phyloP scores from a whole-genome alignment of 2,329 filamentous ascomycete genomes.

The Nannizzia gypsea region DNA sequence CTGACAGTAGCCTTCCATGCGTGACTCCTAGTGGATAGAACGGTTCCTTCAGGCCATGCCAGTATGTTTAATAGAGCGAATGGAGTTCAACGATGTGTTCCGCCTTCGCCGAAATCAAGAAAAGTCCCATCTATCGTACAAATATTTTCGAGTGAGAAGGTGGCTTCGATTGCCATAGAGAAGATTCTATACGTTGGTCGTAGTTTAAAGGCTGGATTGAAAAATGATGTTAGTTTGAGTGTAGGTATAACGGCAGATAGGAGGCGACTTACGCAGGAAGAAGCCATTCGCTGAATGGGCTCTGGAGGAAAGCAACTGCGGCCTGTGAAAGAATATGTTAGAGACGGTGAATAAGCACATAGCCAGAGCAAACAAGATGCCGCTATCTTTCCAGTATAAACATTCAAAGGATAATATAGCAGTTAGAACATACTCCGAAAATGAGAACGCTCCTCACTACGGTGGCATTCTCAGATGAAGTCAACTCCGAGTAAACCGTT shows the following conservation, averaged over 20 bases:
- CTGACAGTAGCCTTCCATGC: not conserved
- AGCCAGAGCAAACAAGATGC: constrained; percentile 7
- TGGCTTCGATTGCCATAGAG: not conserved
- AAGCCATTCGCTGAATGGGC: constrained; percentile 55
- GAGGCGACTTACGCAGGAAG: constrained; percentile 44
- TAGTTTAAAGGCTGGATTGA: not conserved
- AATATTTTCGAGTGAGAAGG: not conserved
- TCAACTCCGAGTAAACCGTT: constrained; percentile 51
- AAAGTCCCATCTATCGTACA: not conserved
- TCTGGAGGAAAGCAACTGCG: constrained; percentile 55
- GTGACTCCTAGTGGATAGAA: not conserved
- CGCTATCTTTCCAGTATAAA: not conserved
- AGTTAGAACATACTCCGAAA: constrained; percentile 49
- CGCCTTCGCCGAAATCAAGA: not conserved
- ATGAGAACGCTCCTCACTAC: constrained; percentile 56
- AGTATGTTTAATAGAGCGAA: not conserved
- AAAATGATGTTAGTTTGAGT: not conserved
- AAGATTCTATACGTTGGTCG: not conserved
- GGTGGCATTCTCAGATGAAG: constrained; percentile 55
- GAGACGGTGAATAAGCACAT: not conserved
- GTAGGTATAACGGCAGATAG: not conserved
- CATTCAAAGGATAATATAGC: not conserved
- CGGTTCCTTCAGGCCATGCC: not conserved
- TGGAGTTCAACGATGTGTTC: not conserved
- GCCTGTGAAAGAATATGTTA: constrained; percentile 33